Evolutionary conservation across 257 asterid species (phyloP).

Genomic region (Nicotiana tabacum): DNA sequence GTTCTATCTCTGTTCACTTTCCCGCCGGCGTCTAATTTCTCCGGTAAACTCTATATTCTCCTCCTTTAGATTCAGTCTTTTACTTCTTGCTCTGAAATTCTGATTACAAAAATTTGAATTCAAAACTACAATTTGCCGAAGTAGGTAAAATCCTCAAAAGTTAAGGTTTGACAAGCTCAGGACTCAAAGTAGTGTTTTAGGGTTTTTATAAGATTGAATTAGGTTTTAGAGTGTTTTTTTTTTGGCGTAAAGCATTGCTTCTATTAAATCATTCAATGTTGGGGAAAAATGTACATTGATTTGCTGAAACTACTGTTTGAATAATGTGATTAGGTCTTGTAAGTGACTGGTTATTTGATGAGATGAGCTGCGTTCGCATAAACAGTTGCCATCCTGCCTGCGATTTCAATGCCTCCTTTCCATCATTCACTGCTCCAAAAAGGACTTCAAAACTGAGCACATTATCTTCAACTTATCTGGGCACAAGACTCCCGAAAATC

Average conservation of each 20-base stretch:
- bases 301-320: constrained; percentile 2
- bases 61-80: neutral
- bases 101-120: neutral
- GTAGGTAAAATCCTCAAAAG: neutral
- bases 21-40: neutral
- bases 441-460: constrained; percentile 13
- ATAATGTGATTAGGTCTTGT: constrained; percentile 26
- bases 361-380: constrained; percentile 38
- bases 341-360: constrained; percentile 20
- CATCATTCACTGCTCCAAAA: constrained; percentile 18
- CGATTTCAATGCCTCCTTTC: neutral
- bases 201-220: neutral
- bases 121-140: neutral
- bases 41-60: neutral
- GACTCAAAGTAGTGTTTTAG: neutral
- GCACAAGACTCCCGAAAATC: constrained; percentile 25
- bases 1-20: neutral
- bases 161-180: neutral
- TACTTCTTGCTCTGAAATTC: no score
- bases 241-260: neutral
- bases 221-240: neutral
- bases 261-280: no score
- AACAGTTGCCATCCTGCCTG: constrained; percentile 29
- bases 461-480: constrained; percentile 24
- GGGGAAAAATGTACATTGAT: neutral